Evolutionary conservation across 768 basidiomycete species (phyloP).

Genomic region (Phylloporus arenicola): DNA sequence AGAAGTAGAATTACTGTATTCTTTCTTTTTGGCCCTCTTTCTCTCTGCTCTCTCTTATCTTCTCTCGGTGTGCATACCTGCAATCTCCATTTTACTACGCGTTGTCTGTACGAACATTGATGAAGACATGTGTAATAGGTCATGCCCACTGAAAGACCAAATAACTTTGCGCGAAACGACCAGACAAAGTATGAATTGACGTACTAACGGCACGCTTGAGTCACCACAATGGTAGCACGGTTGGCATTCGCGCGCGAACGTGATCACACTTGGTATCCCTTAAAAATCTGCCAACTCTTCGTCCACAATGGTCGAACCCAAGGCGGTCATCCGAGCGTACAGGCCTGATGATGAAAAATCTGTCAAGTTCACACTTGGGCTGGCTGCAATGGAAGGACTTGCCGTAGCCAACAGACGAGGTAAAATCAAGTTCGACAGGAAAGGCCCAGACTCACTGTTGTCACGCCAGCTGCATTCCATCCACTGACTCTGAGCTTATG

Average conservation of each 20-base stretch:
- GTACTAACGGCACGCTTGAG: too few relatives aligned
- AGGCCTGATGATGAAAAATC: slow-evolving; percentile 49
- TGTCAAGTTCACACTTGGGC: slow-evolving; percentile 59
- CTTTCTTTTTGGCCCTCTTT: slow-evolving; percentile 41
- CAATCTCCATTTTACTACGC: slow-evolving; percentile 32
- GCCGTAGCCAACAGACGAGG: slow-evolving; percentile 62
- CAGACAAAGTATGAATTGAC: too few relatives aligned
- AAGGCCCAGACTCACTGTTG: background rate
- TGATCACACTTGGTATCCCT: too few relatives aligned
- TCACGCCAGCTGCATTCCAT: slow-evolving; percentile 44
- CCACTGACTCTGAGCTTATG: slow-evolving; percentile 58
- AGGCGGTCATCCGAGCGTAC: slow-evolving; percentile 52
- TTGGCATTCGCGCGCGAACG: slow-evolving; percentile 8
- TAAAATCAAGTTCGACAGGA: slow-evolving; percentile 20
- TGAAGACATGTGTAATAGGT: slow-evolving; percentile 32
- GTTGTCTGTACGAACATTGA: slow-evolving; percentile 47
- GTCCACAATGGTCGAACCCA: slow-evolving; percentile 35
- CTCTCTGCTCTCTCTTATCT: slow-evolving; percentile 33
- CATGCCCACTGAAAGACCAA: slow-evolving; percentile 4
- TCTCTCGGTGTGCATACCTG: slow-evolving; percentile 31
- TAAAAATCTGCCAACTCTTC: background rate
- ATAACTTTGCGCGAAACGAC: too few relatives aligned
- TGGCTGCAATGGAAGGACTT: slow-evolving; percentile 61
- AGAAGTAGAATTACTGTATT: slow-evolving; percentile 66
- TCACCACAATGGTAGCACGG: too few relatives aligned